These are phyloP conservation scores for Blastobotrys attinorum DNA, from an alignment of 805 yeast species.

Conservation along the genomic window DNA sequence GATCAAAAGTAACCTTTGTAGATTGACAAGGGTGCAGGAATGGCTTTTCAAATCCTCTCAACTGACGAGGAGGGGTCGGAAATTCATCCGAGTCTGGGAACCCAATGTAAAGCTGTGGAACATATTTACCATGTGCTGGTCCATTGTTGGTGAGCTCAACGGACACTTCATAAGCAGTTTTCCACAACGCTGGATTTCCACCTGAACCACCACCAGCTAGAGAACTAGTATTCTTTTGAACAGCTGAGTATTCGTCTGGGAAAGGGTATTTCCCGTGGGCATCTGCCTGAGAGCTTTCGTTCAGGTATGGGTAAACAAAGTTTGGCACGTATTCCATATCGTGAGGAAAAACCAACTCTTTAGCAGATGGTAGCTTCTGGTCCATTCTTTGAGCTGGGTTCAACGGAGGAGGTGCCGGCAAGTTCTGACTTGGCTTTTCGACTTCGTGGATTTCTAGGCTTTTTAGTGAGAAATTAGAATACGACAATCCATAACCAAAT, in stretches of 20 bases:
- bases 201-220: constrained; percentile 37
- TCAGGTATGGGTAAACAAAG: constrained; percentile 46
- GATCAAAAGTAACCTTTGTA: constrained; percentile 34
- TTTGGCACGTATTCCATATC: constrained; percentile 47
- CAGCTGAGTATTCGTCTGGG: constrained; percentile 31
- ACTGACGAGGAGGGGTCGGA: constrained; percentile 41
- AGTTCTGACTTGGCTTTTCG: constrained; percentile 38
- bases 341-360: constrained; percentile 38
- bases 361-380: no score
- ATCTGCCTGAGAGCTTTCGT: constrained; percentile 27
- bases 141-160: constrained; percentile 44
- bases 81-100: constrained; percentile 33
- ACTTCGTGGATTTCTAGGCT: constrained; percentile 36
- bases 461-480: constrained; percentile 39
- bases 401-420: constrained; percentile 38
- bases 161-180: constrained; percentile 38
- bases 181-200: constrained; percentile 57
- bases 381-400: no score
- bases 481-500: constrained; percentile 58
- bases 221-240: constrained; percentile 22
- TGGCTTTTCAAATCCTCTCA: constrained; percentile 53
- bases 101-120: constrained; percentile 47
- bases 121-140: constrained; percentile 38
- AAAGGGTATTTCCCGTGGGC: no score
- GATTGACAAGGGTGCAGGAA: constrained; percentile 36